These are phyloP conservation scores for Besnoitia besnoiti DNA, from an alignment of 169 alveolate species.

Conservation along the genomic window DNA sequence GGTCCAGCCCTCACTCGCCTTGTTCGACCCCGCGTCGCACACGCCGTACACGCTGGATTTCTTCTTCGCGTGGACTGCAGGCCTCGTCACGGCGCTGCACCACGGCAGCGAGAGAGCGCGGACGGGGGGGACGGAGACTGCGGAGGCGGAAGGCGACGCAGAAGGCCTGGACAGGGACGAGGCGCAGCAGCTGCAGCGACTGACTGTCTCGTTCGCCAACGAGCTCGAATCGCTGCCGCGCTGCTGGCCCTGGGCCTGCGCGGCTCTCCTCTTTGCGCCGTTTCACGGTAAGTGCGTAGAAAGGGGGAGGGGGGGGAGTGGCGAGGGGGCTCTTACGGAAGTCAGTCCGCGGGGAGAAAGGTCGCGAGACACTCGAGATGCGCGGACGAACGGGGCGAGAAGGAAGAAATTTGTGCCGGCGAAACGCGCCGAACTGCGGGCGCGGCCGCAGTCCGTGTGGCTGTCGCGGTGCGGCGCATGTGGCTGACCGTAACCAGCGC, in stretches of 20 bases:
- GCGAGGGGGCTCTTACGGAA: too few species aligned
- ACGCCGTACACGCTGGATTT: constrained; percentile 27
- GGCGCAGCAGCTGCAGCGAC: constrained; percentile 9
- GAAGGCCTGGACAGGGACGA: neutral
- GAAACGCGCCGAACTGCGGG: too few species aligned
- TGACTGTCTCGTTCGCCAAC: neutral
- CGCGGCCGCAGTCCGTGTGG: too few species aligned
- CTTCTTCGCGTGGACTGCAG: constrained; percentile 42
- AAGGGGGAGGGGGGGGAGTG: too few species aligned
- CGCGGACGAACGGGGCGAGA: too few species aligned
- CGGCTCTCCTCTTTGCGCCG: neutral
- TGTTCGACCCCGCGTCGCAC: constrained; percentile 23
- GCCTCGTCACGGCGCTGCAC: neutral
- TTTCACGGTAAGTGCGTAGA: neutral
- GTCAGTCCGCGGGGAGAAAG: too few species aligned
- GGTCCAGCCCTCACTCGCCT: neutral
- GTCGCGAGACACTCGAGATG: too few species aligned
- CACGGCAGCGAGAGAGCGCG: neutral
- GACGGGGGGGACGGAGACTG: neutral
- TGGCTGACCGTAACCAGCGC: too few species aligned
- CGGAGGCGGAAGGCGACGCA: neutral
- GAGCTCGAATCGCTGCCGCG: neutral
- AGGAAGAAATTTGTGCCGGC: too few species aligned
- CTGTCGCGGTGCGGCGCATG: too few species aligned
- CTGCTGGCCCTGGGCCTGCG: constrained; percentile 20